Evolutionary conservation across 805 yeast species (phyloP).

Genomic region (Jamesozyma jinghongensis): DNA sequence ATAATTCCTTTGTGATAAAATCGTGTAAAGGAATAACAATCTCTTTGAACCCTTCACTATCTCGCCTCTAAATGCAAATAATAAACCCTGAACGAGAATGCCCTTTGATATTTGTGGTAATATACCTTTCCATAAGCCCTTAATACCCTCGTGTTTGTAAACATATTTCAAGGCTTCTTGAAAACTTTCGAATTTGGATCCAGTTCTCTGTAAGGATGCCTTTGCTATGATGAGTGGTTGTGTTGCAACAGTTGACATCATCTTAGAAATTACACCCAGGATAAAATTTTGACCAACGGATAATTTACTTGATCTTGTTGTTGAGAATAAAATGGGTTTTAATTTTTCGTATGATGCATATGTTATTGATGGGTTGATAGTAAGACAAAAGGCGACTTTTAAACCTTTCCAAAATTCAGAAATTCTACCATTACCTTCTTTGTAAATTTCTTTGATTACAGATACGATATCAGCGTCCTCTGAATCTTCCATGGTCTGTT

Average conservation of each 20-base stretch:
- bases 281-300: conserved; percentile 57
- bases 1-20: too few relatives aligned
- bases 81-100: conserved; percentile 71
- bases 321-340: conserved; percentile 40
- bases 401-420: conserved; percentile 74
- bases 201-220: conserved; percentile 59
- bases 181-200: conserved; percentile 44
- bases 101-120: conserved; percentile 77
- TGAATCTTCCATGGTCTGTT: conserved; percentile 42
- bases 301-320: conserved; percentile 25
- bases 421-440: conserved; percentile 44
- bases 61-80: conserved; percentile 75
- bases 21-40: background rate
- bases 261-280: conserved; percentile 72
- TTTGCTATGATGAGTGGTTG: conserved; percentile 82
- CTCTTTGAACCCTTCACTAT: conserved; percentile 28
- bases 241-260: conserved; percentile 68
- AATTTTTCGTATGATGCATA: conserved; percentile 72
- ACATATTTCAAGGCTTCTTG: conserved; percentile 55
- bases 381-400: conserved; percentile 68
- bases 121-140: conserved; percentile 69
- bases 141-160: conserved; percentile 52
- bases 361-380: conserved; percentile 79
- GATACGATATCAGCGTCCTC: conserved; percentile 22
- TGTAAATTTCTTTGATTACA: conserved; percentile 37